Base-by-base conservation (phyloP, 257 asterid genomes). In the Lantana camara region DNA sequence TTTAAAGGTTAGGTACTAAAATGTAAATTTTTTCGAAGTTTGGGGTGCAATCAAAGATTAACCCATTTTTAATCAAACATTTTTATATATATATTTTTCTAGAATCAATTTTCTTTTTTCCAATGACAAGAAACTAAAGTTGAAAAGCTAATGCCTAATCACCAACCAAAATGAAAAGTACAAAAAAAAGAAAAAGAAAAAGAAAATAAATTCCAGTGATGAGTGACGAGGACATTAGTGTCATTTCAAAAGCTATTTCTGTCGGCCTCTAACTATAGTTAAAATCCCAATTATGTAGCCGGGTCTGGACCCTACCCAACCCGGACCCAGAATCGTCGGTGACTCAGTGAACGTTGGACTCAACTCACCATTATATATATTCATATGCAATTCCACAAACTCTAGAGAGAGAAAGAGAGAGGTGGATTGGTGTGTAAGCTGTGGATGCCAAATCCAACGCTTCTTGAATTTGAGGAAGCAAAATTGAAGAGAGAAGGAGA, bases 391-490 rank as follows among this genome's bases (percentile, higher is more conserved):
- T 23, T 19, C 13, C 11, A 19, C 4, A 10, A 23, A 70, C 45
- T 60, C 5, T 50, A 53, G 45, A 67, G 46, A 34, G 74, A 75
- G 75, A 62, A 44, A 67, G 56, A 65, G 68, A 52, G 72, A 48
- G 55, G 76, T 61, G 57, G 70, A 77, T 76, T 83, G 73, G 80
- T 72, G 82, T 72, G 69, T 69, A 81, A 83, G 80, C 77, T 68
- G 72, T 65, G 82, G 84, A 75, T 63, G 76, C 90, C 79, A 66
- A 86, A 66, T 74, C 83, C 75, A 89, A 77, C 74, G 86, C 80
- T 62, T 76, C 54, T 73, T 54, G 41, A 57, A 56, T 57, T 66
- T 57, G 60, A 58, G 59, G 66, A 73, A 41, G 44, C 30, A 50
- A 58, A 65, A 51, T 60, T 73, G 46, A 73, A 73, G 70, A 63